Conservation (phyloP, 2,329 filamentous ascomycete species). For the Penicillium fuscoglaucum region DNA sequence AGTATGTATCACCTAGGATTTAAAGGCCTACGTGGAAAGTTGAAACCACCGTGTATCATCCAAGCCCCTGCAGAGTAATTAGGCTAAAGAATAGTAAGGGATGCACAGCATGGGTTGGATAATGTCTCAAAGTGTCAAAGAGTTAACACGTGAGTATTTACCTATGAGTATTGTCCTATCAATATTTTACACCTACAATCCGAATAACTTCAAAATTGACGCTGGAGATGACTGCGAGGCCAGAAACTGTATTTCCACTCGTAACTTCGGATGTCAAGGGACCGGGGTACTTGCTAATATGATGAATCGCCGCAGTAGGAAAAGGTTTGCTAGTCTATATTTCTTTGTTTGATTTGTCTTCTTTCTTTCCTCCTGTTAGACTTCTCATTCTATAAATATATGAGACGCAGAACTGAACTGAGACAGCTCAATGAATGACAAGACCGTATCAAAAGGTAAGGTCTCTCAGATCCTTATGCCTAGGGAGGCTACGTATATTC, state of each 20-base stretch:
- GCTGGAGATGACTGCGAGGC: too few relatives aligned
- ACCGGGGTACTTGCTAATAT: too few relatives aligned
- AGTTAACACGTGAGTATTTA: not conserved
- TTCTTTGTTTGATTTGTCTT: not conserved
- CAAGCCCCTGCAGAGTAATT: not conserved
- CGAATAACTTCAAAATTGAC: too few relatives aligned
- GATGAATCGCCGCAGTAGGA: too few relatives aligned
- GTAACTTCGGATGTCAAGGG: too few relatives aligned
- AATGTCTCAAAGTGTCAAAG: not conserved
- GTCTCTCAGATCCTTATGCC: not conserved
- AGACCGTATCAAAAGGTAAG: not conserved
- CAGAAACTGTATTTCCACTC: too few relatives aligned
- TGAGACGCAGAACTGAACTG: not conserved
- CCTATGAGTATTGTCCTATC: not conserved
- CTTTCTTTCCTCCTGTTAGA: not conserved
- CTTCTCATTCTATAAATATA: not conserved
- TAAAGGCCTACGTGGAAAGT: too few relatives aligned
- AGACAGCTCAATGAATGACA: not conserved
- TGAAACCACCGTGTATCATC: not conserved
- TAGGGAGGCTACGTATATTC: not conserved
- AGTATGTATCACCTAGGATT: not conserved
- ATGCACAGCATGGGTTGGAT: not conserved
- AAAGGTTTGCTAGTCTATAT: not conserved
- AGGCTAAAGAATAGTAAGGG: not conserved
- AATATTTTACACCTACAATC: too few relatives aligned